Conservation (phyloP, 2,329 filamentous ascomycete genomes). For the Drechslera avenae region DNA sequence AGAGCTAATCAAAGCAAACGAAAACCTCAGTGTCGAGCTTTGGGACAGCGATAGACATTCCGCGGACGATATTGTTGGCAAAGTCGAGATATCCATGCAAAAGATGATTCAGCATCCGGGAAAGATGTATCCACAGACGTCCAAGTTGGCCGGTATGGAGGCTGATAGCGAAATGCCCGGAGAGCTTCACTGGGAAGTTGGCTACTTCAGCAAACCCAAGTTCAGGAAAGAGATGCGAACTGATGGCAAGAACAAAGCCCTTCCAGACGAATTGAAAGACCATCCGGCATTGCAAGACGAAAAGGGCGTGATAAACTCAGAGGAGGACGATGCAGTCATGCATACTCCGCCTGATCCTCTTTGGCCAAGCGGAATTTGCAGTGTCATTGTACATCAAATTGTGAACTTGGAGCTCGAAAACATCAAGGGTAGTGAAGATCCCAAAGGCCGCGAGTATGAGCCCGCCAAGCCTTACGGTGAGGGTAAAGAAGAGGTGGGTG, state of each 20-base stretch:
- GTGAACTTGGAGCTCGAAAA: constrained; percentile 93
- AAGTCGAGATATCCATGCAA: constrained; percentile 90
- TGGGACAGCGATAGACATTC: constrained; percentile 96
- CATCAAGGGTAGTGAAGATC: constrained; percentile 79
- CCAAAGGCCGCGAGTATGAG: constrained; percentile 85
- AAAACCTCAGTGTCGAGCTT: constrained; percentile 89
- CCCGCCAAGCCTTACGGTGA: constrained; percentile 86
- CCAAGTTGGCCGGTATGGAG: constrained; percentile 80
- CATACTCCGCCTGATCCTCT: constrained; percentile 94
- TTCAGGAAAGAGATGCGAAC: constrained; percentile 84
- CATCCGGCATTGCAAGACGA: constrained; percentile 82
- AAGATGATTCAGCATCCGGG: constrained; percentile 94
- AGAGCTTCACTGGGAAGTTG: constrained; percentile 93
- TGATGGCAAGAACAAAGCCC: constrained; percentile 78
- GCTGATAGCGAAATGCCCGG: constrained; percentile 89
- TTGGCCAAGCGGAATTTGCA: constrained; percentile 90
- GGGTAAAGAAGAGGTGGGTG: constrained; percentile 80
- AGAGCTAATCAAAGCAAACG: constrained; percentile 89
- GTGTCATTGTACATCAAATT: constrained; percentile 88
- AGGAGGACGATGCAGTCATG: constrained; percentile 80
- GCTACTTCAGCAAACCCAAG: constrained; percentile 89
- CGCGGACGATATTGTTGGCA: constrained; percentile 93
- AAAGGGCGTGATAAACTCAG: constrained; percentile 75
- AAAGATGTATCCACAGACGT: constrained; percentile 88
- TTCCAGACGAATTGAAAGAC: constrained; percentile 75